These are phyloP conservation scores for Lophiostoma macrostomum DNA, from an alignment of 495 filamentous ascomycete species.

Conservation along the genomic window DNA sequence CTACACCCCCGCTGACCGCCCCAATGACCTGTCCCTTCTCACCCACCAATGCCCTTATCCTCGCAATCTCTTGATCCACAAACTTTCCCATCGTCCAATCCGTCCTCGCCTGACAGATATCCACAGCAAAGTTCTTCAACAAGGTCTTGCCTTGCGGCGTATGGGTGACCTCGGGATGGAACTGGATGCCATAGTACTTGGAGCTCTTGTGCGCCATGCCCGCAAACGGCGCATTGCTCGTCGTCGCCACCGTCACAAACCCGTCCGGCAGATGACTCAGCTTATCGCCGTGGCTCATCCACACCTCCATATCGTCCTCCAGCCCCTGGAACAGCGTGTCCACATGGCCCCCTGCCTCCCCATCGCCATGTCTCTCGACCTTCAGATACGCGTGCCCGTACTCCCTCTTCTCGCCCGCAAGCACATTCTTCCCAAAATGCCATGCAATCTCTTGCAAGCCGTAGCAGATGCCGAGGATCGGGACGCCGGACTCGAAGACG, in stretches of 20 bases:
- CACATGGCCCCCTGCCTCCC: slow-evolving; percentile 50
- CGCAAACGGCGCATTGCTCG: slow-evolving; percentile 72
- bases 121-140: slow-evolving; percentile 75
- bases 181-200: slow-evolving; percentile 74
- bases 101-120: slow-evolving; percentile 68
- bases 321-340: slow-evolving; percentile 71
- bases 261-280: slow-evolving; percentile 65
- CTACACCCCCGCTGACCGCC: slow-evolving; percentile 86
- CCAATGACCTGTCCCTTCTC: slow-evolving; percentile 77
- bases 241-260: slow-evolving; percentile 71
- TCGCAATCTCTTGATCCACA: slow-evolving; percentile 69
- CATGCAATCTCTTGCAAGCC: slow-evolving; percentile 81
- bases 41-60: slow-evolving; percentile 76
- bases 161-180: slow-evolving; percentile 83
- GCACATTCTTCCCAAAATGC: slow-evolving; percentile 67
- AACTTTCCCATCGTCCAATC: slow-evolving; percentile 85
- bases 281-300: slow-evolving; percentile 90
- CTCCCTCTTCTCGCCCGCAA: slow-evolving; percentile 67
- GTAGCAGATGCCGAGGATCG: slow-evolving; percentile 78
- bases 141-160: slow-evolving; percentile 61
- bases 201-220: slow-evolving; percentile 73
- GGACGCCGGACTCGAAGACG: slow-evolving; percentile 74
- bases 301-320: slow-evolving; percentile 64
- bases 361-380: slow-evolving; percentile 48
- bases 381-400: slow-evolving; percentile 66